Conservation (phyloP, 169 alveolate species). For the Neospora caninum region DNA sequence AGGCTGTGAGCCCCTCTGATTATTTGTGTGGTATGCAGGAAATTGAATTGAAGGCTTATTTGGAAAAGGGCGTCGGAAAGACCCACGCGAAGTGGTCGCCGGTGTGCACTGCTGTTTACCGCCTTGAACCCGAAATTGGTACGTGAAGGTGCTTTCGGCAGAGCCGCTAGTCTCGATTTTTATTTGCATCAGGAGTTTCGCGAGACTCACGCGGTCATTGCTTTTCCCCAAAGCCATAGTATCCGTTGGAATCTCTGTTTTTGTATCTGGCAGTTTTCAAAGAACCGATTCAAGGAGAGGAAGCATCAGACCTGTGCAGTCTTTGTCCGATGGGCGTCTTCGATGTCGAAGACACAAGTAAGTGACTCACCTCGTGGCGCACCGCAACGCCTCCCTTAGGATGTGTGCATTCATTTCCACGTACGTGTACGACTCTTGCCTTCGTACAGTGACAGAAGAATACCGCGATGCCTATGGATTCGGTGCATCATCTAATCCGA, state of each 20-base stretch:
- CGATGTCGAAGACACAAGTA: conserved; percentile 86
- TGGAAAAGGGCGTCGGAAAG: conserved; percentile 97
- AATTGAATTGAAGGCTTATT: conserved; percentile 91
- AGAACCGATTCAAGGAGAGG: conserved; percentile 85
- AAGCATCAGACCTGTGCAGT: conserved; percentile 88
- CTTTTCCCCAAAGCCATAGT: background rate
- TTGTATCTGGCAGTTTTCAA: conserved; percentile 52
- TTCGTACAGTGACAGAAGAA: background rate
- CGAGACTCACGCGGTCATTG: background rate
- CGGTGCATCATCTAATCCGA: too few relatives aligned
- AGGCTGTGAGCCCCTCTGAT: too few relatives aligned
- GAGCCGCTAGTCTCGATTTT: background rate
- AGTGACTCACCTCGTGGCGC: background rate
- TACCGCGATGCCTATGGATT: too few relatives aligned
- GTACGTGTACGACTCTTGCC: background rate
- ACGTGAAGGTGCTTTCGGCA: background rate
- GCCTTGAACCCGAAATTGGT: conserved; percentile 90
- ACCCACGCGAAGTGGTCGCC: conserved; percentile 99
- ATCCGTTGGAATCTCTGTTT: background rate
- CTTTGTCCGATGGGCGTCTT: conserved; percentile 96
- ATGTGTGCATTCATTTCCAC: background rate
- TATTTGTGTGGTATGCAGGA: conserved; percentile 74
- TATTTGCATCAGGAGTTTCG: background rate
- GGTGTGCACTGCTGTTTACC: conserved; percentile 97
- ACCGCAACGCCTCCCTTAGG: background rate